Conservation (phyloP, 2,329 filamentous ascomycete genomes). For the Colletotrichum sp. region DNA sequence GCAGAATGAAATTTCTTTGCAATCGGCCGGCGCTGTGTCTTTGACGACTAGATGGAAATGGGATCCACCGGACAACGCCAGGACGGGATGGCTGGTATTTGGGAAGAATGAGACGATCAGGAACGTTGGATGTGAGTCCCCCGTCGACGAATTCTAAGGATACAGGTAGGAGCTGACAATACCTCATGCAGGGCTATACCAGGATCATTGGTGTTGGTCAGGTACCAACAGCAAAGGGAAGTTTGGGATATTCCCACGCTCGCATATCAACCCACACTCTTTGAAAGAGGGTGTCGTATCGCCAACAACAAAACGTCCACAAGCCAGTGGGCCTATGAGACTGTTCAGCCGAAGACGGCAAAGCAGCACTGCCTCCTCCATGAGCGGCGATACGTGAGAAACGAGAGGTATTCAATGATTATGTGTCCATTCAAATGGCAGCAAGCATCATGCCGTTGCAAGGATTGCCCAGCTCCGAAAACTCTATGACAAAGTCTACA, state of each 20-base stretch:
- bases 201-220: slow-evolving; percentile 47
- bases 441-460: background rate
- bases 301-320: background rate
- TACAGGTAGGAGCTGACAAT: background rate
- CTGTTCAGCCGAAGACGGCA: background rate
- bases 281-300: background rate
- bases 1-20: slow-evolving; percentile 18
- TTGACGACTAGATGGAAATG: slow-evolving; percentile 35
- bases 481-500: background rate
- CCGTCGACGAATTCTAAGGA: background rate
- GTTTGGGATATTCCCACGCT: slow-evolving; percentile 43
- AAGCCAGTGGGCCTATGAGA: background rate
- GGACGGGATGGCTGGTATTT: slow-evolving; percentile 29
- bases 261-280: slow-evolving; percentile 35
- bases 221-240: slow-evolving; percentile 42
- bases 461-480: background rate
- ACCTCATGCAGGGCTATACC: slow-evolving; percentile 29
- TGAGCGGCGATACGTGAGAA: background rate
- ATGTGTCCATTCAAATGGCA: background rate
- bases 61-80: slow-evolving; percentile 19
- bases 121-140: slow-evolving; percentile 42
- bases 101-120: slow-evolving; percentile 55
- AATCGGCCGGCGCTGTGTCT: slow-evolving; percentile 8
- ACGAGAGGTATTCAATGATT: background rate
- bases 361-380: background rate